Evolutionary conservation across 768 basidiomycete species (phyloP).

Genomic region (Hypsizygus marmoreus): DNA sequence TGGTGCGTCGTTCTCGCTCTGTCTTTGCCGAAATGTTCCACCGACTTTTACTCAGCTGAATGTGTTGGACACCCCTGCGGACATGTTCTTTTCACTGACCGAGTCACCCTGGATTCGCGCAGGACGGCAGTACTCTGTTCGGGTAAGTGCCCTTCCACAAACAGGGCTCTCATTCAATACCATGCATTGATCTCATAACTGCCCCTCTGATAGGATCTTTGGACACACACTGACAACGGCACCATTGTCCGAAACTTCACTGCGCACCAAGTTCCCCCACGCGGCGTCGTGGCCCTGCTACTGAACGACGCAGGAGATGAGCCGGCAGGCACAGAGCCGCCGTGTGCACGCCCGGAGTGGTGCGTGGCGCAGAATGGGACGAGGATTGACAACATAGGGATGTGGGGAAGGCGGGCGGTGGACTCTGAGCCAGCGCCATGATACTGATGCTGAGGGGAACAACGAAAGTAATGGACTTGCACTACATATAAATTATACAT

Average conservation of each 20-base stretch:
- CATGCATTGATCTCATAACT: not conserved
- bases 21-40: not conserved
- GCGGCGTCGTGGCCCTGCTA: constrained; percentile 70
- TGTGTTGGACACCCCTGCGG: constrained; percentile 51
- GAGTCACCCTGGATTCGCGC: constrained; percentile 70
- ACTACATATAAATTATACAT: too few relatives aligned
- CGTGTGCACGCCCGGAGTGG: constrained; percentile 59
- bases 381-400: constrained; percentile 19
- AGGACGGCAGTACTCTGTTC: constrained; percentile 60
- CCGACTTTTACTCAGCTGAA: constrained; percentile 46
- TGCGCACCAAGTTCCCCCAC: constrained; percentile 54
- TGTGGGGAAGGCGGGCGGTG: constrained; percentile 8
- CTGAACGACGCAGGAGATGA: constrained; percentile 69
- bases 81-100: constrained; percentile 60
- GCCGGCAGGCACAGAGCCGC: constrained; percentile 56
- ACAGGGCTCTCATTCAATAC: not conserved
- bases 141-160: constrained; percentile 38
- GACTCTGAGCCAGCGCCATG: too few relatives aligned
- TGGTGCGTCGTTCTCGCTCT: constrained; percentile 37
- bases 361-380: constrained; percentile 66
- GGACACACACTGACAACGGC: constrained; percentile 73
- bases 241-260: constrained; percentile 65
- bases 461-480: too few relatives aligned
- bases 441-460: not conserved
- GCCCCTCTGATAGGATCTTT: constrained; percentile 55